phyloP scores from a whole-genome alignment of 176 grass and related monocot genomes.

The Bolboschoenus planiculmis region DNA sequence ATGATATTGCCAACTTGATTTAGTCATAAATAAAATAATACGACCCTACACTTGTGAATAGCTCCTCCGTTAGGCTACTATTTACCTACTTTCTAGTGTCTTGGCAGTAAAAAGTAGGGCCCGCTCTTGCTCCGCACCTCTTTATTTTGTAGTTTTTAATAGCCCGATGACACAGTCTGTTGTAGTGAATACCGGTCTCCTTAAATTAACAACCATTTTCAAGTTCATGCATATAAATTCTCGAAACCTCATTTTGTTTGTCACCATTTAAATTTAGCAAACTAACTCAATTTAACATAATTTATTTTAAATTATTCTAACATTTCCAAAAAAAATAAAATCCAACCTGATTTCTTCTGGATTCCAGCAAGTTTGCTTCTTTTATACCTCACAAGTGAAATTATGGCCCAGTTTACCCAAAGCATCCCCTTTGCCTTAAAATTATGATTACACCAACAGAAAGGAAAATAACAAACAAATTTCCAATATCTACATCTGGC shows the following conservation, averaged over 20 bases:
- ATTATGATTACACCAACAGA: not conserved
- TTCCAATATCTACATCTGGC: constrained; percentile 21
- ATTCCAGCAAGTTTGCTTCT: not conserved
- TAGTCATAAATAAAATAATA: too few species aligned
- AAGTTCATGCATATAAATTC: not conserved
- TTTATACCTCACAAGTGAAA: not conserved
- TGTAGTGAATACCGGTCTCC: not conserved
- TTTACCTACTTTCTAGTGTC: too few species aligned
- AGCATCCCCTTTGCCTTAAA: not conserved
- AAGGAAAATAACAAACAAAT: not conserved
- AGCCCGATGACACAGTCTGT: too few species aligned
- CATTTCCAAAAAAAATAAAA: not conserved
- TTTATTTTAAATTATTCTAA: not conserved
- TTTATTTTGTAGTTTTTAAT: too few species aligned
- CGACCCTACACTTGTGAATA: too few species aligned
- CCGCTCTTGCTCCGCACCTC: too few species aligned
- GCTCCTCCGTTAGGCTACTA: too few species aligned
- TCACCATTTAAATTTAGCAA: not conserved
- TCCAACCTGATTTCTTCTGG: not conserved
- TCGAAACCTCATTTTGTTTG: not conserved
- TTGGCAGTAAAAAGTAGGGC: too few species aligned
- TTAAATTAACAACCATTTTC: not conserved
- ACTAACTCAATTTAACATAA: not conserved
- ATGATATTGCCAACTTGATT: too few species aligned
- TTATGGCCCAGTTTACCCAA: not conserved